A percentile compares a stretch with the other conserved stretches of the same genome.
These are phyloP conservation scores for Hypoxylon subgilvum DNA, from an alignment of 495 filamentous ascomycete species.

Conservation along the genomic window DNA sequence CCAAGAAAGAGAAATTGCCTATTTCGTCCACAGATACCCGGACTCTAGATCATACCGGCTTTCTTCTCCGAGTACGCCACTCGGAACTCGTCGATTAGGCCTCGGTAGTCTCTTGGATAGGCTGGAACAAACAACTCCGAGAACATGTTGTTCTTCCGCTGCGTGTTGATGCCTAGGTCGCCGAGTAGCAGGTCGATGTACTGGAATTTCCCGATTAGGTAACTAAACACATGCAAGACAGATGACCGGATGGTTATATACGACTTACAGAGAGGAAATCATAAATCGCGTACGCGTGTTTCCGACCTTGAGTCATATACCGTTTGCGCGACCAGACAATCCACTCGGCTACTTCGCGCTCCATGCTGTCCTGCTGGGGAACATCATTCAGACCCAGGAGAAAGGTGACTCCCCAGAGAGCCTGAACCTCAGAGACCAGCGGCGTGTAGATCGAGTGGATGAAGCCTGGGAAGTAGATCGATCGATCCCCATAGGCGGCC, in stretches of 20 bases:
- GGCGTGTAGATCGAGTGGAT: conserved; percentile 44
- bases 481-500: conserved; percentile 34
- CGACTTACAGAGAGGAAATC: conserved; percentile 38
- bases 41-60: background rate
- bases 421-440: conserved; percentile 39
- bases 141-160: conserved; percentile 28
- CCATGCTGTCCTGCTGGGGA: conserved; percentile 38
- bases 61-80: background rate
- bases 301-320: conserved; percentile 36
- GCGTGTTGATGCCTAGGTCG: conserved; percentile 28
- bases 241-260: background rate
- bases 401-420: conserved; percentile 38
- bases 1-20: too few relatives aligned
- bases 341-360: conserved; percentile 41
- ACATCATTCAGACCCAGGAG: conserved; percentile 38
- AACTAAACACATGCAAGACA: background rate
- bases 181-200: conserved; percentile 31
- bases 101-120: conserved; percentile 29
- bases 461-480: conserved; percentile 42
- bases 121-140: conserved; percentile 28
- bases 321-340: conserved; percentile 47
- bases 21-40: too few relatives aligned
- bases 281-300: conserved; percentile 40
- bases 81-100: conserved; percentile 34
- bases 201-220: background rate